Evolutionary conservation across 148 eudicot genomes (phyloP).

Genomic region (Chenopodium formosanum): DNA sequence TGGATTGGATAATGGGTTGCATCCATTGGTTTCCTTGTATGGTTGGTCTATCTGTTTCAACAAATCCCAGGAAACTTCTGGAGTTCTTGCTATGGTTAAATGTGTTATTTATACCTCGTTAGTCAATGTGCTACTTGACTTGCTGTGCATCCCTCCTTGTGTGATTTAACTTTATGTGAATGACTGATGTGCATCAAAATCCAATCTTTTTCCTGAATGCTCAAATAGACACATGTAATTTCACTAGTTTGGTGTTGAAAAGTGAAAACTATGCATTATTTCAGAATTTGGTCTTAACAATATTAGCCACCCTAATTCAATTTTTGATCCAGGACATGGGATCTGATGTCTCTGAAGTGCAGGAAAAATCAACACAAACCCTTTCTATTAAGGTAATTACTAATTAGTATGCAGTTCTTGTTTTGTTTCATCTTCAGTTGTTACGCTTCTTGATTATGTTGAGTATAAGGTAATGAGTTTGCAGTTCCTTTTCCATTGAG

Average conservation of each 20-base stretch:
- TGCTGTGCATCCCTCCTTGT: neutral
- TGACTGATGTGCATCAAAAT: neutral
- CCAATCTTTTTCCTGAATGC: neutral
- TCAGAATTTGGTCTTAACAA: neutral
- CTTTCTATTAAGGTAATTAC: slow-evolving; percentile 53
- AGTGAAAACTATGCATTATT: neutral
- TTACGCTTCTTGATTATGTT: neutral
- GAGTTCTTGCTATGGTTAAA: neutral
- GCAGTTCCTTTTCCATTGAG: neutral
- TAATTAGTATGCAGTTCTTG: neutral
- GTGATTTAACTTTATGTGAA: neutral
- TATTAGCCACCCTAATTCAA: neutral
- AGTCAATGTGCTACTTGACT: neutral
- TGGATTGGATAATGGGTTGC: neutral
- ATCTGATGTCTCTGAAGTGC: slow-evolving; percentile 47
- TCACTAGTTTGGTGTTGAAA: neutral
- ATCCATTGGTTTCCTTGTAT: neutral
- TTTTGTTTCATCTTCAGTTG: neutral
- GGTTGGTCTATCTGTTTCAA: neutral
- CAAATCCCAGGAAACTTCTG: neutral
- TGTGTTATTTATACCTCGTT: neutral
- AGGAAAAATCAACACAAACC: slow-evolving; percentile 33
- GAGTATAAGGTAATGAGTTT: neutral
- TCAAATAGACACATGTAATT: neutral
- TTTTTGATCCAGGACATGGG: slow-evolving; percentile 44